phyloP scores from a whole-genome alignment of 768 basidiomycete species.

The Tephrocybe sp. region DNA sequence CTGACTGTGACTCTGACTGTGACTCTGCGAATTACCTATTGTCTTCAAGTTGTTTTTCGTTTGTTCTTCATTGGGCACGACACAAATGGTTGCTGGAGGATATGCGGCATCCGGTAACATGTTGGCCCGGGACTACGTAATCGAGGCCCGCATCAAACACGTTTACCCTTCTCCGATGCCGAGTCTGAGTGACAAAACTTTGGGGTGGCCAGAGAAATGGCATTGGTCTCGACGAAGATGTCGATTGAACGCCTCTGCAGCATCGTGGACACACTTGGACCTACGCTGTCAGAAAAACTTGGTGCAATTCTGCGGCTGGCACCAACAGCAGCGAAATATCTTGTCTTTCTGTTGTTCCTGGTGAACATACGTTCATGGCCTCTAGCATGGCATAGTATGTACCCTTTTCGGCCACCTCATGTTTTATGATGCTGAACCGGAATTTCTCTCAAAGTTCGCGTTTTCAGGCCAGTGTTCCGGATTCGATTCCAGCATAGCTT shows the following conservation, averaged over 20 bases:
- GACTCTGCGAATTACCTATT: too few relatives aligned
- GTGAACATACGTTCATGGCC: slow-evolving; percentile 64
- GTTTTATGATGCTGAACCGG: not conserved
- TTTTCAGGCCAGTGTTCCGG: slow-evolving; percentile 48
- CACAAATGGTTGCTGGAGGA: too few relatives aligned
- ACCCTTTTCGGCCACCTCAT: not conserved
- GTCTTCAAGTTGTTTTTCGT: too few relatives aligned
- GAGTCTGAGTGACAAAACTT: not conserved
- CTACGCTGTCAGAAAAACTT: slow-evolving; percentile 8
- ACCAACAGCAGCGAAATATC: slow-evolving; percentile 33
- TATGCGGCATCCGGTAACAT: too few relatives aligned
- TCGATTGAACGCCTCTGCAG: slow-evolving; percentile 4
- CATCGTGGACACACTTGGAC: not conserved
- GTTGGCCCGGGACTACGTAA: too few relatives aligned
- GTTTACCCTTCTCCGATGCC: slow-evolving; percentile 10
- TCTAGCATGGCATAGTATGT: slow-evolving; percentile 69
- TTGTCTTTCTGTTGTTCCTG: slow-evolving; percentile 50
- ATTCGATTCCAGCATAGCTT: slow-evolving; percentile 31
- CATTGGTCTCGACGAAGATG: slow-evolving; percentile 1
- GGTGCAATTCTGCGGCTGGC: slow-evolving; percentile 7
- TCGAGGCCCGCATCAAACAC: too few relatives aligned
- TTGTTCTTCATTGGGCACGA: too few relatives aligned
- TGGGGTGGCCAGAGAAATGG: slow-evolving; percentile 3
- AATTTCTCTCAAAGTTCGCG: slow-evolving; percentile 39
- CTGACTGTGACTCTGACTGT: too few relatives aligned